These are phyloP conservation scores for Fusarium sp. DNA, from an alignment of 2,329 filamentous ascomycete species.

Conservation along the genomic window DNA sequence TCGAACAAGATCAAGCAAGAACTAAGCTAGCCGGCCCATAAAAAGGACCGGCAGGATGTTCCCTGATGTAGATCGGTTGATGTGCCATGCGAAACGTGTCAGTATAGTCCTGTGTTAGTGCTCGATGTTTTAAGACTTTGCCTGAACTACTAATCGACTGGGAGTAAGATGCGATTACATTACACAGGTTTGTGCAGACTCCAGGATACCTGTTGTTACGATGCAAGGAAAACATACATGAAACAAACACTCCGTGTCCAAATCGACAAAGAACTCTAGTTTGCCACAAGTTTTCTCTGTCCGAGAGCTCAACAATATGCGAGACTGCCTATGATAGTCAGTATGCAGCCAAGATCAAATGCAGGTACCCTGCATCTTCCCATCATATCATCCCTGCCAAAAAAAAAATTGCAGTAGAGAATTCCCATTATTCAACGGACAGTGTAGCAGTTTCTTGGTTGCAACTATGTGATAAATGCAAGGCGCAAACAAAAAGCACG, in stretches of 20 bases:
- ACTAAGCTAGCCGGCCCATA: not conserved
- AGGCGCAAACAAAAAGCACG: conserved; percentile 6
- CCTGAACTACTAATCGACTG: not conserved
- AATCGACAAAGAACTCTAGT: not conserved
- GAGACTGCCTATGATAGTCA: not conserved
- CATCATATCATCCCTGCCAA: conserved; percentile 3
- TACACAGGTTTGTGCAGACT: not conserved
- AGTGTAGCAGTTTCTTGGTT: conserved; percentile 1
- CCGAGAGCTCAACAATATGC: conserved; percentile 8
- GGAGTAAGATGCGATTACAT: not conserved
- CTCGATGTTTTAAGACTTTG: not conserved
- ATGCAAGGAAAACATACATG: not conserved
- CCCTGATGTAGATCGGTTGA: not conserved
- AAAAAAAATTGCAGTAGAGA: not conserved
- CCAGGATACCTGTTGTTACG: not conserved
- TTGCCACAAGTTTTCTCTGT: not conserved
- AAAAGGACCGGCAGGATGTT: not conserved
- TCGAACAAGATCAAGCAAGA: not conserved
- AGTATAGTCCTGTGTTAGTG: not conserved
- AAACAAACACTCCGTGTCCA: not conserved
- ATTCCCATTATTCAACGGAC: not conserved
- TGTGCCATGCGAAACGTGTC: not conserved
- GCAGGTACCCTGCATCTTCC: conserved; percentile 5
- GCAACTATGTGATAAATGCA: conserved; percentile 17
- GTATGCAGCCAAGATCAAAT: not conserved